A percentile compares a stretch with the other conserved stretches of the same genome.
These are phyloP conservation scores for Turnera subulata DNA, from an alignment of 345 rosid species.

Conservation along the genomic window DNA sequence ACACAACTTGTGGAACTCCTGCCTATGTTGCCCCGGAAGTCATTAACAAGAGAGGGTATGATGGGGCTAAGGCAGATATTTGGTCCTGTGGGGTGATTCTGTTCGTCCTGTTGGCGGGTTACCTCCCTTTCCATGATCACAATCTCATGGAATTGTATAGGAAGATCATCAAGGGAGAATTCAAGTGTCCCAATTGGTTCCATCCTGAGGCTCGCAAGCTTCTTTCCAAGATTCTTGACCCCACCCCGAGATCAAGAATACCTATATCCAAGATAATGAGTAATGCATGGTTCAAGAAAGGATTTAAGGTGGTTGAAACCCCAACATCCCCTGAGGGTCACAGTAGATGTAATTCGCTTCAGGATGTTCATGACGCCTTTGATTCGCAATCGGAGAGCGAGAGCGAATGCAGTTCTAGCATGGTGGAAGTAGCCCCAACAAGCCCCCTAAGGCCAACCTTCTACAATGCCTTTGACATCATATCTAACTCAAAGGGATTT, in stretches of 20 bases:
- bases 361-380: conserved; percentile 46
- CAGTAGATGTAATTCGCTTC: conserved; percentile 21
- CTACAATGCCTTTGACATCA: conserved; percentile 78
- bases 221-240: conserved; percentile 64
- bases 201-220: conserved; percentile 64
- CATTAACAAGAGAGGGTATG: conserved; percentile 68
- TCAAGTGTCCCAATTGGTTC: conserved; percentile 74
- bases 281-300: conserved; percentile 66
- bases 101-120: conserved; percentile 71
- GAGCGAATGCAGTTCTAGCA: neutral
- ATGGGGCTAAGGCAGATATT: conserved; percentile 74
- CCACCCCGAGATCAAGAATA: conserved; percentile 58
- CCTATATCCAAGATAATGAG: conserved; percentile 50
- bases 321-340: conserved; percentile 33
- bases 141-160: conserved; percentile 68
- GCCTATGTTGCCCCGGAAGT: conserved; percentile 91
- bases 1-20: conserved; percentile 90
- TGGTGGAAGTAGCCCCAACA: neutral
- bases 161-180: conserved; percentile 62
- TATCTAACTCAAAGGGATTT: conserved; percentile 73
- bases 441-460: conserved; percentile 32
- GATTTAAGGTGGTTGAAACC: conserved; percentile 44
- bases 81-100: conserved; percentile 87
- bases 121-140: conserved; percentile 62
- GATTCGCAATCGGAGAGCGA: conserved; percentile 12